Evolutionary conservation across 306 rosid genomes (phyloP).

Genomic region (Leucaena leucocephala): DNA sequence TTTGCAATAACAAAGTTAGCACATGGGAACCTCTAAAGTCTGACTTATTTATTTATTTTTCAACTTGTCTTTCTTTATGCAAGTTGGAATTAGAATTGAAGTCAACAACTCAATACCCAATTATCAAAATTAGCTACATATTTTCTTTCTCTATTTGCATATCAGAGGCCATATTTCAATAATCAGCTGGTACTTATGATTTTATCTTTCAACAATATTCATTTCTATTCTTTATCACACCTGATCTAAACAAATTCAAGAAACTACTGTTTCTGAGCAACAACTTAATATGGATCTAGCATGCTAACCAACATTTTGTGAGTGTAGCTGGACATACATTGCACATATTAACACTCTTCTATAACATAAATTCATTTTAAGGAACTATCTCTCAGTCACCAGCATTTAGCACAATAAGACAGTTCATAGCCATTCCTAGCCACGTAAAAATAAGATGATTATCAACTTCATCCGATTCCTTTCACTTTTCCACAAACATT

Average conservation of each 20-base stretch:
- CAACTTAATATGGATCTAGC: neutral
- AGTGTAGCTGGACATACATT: neutral
- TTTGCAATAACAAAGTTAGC: neutral
- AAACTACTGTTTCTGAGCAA: neutral
- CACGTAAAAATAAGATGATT: neutral
- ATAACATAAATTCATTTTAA: slow-evolving; percentile 3
- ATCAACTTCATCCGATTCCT: neutral
- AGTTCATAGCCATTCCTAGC: slow-evolving; percentile 6
- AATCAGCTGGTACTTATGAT: neutral
- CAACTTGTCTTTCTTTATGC: neutral
- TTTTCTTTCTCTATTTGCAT: neutral
- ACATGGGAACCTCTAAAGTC: neutral
- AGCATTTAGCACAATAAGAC: neutral
- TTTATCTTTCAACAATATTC: neutral
- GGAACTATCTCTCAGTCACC: neutral
- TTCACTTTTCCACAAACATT: slow-evolving; percentile 13
- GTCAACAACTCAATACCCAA: neutral
- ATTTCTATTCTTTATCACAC: neutral
- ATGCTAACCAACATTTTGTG: neutral
- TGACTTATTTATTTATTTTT: neutral
- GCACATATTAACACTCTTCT: neutral
- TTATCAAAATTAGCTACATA: neutral
- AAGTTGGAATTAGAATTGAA: neutral
- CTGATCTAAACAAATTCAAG: neutral
- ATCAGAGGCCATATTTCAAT: neutral